Evolutionary conservation across 2,329 filamentous ascomycete species (phyloP), one percentile per base, ranked within the genome.

Genomic region (Nigrospora osmanthi): DNA sequence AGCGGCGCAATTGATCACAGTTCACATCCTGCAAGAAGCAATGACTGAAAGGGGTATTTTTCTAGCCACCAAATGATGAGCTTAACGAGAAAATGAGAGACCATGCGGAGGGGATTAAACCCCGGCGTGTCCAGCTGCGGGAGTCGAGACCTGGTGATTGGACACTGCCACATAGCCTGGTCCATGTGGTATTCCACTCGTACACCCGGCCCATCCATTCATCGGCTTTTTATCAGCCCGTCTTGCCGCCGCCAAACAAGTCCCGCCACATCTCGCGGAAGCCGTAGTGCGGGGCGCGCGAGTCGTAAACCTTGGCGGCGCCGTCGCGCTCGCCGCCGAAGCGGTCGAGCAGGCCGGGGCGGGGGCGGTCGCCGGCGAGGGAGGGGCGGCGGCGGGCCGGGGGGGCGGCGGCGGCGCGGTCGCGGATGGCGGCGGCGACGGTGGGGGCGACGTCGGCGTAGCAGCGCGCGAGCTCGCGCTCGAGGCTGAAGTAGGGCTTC

Each of bases 251-350:
- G 30, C 34, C 53, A 44, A 58, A 95, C 11, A 95, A 59, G 65
- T 97, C 91, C 55, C 78, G 79, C 89, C 89, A 96, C 67, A 95
- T 87, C 62, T 97, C 81, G 60, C 78, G 86, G 50, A 96, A 81
- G 7, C 93, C 91, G 66, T 96, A 97, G 45, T 85, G 80, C 44
- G 83, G 80, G 45, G 76, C 75, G 49, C 77, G 76, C 47, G 86
- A 86, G 56, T 96, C 90, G 56, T 87, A 78, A 9, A 95, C 77
- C 42, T 73, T 75, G 11, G 74, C 77, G 11, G 74, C 77, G 14
- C 72, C 72, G 39, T 69, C 62, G 13, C 70, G 66, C 40, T 71
- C 68, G 2, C 69, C 71, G 31, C 62, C 60, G 34, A 94, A 72
- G 16, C 74, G 74, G 31, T 82, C 80, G 51, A 91, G 58, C 2